phyloP scores from a whole-genome alignment of 2,329 filamentous ascomycete species.

The Aspergillus neotritici region DNA sequence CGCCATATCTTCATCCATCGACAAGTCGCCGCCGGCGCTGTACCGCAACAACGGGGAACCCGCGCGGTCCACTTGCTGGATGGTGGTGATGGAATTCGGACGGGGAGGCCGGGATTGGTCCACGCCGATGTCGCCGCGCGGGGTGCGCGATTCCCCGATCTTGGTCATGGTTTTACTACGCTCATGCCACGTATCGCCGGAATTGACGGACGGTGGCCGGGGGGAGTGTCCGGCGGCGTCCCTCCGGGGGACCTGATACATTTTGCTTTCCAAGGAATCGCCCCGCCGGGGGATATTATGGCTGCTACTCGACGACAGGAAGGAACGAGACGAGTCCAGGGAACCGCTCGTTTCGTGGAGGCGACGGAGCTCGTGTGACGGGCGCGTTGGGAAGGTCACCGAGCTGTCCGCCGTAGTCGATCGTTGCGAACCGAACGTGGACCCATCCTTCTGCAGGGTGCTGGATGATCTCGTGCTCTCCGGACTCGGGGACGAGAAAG shows the following conservation, averaged over 20 bases:
- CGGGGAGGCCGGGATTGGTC: slow-evolving; percentile 22
- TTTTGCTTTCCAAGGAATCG: slow-evolving; percentile 53
- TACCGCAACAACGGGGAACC: slow-evolving; percentile 65
- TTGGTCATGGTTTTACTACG: slow-evolving; percentile 38
- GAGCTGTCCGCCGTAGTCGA: slow-evolving; percentile 18
- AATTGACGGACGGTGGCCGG: slow-evolving; percentile 27
- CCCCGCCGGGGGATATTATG: slow-evolving; percentile 49
- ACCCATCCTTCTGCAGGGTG: slow-evolving; percentile 29
- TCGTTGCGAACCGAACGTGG: slow-evolving; percentile 26
- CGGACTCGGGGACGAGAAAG: slow-evolving; percentile 33
- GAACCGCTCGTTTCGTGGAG: slow-evolving; percentile 47
- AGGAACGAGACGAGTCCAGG: slow-evolving; percentile 36
- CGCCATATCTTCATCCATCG: slow-evolving; percentile 92
- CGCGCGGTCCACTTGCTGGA: slow-evolving; percentile 41
- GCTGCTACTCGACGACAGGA: slow-evolving; percentile 28
- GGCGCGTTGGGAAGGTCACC: slow-evolving; percentile 40
- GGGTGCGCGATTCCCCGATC: slow-evolving; percentile 39
- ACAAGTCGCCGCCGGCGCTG: slow-evolving; percentile 79
- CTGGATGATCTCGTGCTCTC: slow-evolving; percentile 22
- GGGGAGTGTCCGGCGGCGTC: slow-evolving; percentile 45
- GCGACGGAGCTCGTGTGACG: slow-evolving; percentile 55
- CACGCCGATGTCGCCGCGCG: slow-evolving; percentile 45
- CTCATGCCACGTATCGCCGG: slow-evolving; percentile 30
- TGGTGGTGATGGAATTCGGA: slow-evolving; percentile 48
- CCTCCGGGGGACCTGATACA: slow-evolving; percentile 58